phyloP scores from a whole-genome alignment of 1,284 basidiomycete genomes.

The Boletellus sp. region DNA sequence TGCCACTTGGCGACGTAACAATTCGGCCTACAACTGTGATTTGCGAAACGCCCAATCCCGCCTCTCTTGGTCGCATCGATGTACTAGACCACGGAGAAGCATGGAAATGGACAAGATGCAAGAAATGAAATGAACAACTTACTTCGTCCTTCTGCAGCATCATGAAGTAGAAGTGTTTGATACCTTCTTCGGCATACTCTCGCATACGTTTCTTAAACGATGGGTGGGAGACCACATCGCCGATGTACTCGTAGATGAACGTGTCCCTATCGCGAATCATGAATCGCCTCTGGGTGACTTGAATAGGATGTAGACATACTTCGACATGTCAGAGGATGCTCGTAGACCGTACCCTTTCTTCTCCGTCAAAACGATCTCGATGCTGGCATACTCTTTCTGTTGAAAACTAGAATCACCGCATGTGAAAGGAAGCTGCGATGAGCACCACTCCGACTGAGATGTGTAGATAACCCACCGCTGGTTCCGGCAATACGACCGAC shows the following conservation, averaged over 20 bases:
- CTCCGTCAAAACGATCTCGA: conserved; percentile 91
- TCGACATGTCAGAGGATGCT: conserved; percentile 64
- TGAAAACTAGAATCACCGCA: conserved; percentile 66
- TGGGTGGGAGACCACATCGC: conserved; percentile 88
- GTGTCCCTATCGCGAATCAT: conserved; percentile 57
- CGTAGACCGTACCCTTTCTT: conserved; percentile 95
- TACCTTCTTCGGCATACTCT: conserved; percentile 89
- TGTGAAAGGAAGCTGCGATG: conserved; percentile 3
- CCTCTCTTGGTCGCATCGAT: conserved; percentile 98
- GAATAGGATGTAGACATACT: conserved; percentile 50
- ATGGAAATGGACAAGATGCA: background rate
- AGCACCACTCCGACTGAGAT: background rate
- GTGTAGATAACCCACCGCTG: conserved; percentile 65
- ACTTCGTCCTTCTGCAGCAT: conserved; percentile 98
- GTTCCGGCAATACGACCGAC: conserved; percentile 82
- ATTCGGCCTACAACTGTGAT: conserved; percentile 97
- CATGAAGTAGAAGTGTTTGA: conserved; percentile 99
- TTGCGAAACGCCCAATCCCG: conserved; percentile 94
- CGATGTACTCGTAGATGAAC: conserved; percentile 98
- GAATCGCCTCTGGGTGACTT: conserved; percentile 1
- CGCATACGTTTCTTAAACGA: conserved; percentile 94
- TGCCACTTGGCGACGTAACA: conserved; percentile 99
- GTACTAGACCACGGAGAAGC: conserved; percentile 52
- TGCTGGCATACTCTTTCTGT: conserved; percentile 77
- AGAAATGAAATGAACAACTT: conserved; percentile 23